Conservation (phyloP, 2,329 filamentous ascomycete species). For the Ophiocordyceps unilateralis region DNA sequence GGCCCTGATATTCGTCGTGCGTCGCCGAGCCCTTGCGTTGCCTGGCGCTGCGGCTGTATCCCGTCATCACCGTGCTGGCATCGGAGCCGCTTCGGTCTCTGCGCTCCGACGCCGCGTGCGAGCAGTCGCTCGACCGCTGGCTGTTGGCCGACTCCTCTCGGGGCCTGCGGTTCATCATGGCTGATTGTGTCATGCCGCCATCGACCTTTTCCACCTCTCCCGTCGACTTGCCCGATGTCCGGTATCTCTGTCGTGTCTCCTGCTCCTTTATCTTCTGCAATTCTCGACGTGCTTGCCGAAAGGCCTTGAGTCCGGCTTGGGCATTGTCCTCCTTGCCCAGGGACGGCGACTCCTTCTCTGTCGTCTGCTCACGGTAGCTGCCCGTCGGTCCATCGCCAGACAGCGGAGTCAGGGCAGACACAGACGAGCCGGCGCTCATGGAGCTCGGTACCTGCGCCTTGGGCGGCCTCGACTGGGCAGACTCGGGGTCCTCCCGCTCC, state of each 20-base stretch:
- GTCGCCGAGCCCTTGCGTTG: slow-evolving; percentile 19
- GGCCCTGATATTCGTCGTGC: slow-evolving; percentile 18
- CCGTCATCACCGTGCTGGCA: slow-evolving; percentile 26
- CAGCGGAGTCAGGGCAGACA: slow-evolving; percentile 14
- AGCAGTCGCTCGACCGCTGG: slow-evolving; percentile 11
- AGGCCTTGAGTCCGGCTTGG: slow-evolving; percentile 36
- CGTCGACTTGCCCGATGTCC: slow-evolving; percentile 6
- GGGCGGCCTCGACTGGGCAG: slow-evolving; percentile 33
- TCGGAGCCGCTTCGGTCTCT: slow-evolving; percentile 38
- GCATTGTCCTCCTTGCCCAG: slow-evolving; percentile 21
- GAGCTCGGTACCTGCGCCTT: slow-evolving; percentile 43
- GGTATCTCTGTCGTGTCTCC: slow-evolving; percentile 27
- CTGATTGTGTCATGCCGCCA: slow-evolving; percentile 26
- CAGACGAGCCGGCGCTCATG: slow-evolving; percentile 20
- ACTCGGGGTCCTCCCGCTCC: slow-evolving; percentile 22
- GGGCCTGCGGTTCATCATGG: slow-evolving; percentile 25
- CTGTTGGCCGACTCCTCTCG: slow-evolving; percentile 23
- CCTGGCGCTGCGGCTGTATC: slow-evolving; percentile 21
- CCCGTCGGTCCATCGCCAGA: too few species aligned
- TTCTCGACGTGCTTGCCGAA: slow-evolving; percentile 39
- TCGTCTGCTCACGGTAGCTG: slow-evolving; percentile 9
- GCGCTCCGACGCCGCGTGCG: slow-evolving; percentile 19
- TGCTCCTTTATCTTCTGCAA: slow-evolving; percentile 37
- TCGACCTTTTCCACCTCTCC: slow-evolving; percentile 8
- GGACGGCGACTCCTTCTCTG: not conserved